Evolutionary conservation across 1,139 yeast genomes (phyloP).

Genomic region (Kurtzmaniella natalensis): DNA sequence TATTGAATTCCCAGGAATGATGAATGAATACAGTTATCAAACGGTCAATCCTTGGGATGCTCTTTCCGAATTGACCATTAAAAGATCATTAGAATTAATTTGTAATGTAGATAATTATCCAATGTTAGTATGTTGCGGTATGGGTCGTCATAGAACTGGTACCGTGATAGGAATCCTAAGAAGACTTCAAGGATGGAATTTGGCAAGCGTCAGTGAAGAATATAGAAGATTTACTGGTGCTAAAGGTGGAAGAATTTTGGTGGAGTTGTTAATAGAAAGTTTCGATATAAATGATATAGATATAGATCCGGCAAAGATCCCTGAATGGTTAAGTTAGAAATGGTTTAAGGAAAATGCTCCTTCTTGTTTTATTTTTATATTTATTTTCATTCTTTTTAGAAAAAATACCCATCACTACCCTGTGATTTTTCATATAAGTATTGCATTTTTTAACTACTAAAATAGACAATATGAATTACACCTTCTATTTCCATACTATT

Average conservation of each 20-base stretch:
- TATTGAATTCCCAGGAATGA: slow-evolving; percentile 63
- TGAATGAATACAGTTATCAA: slow-evolving; percentile 44
- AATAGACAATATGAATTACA: too few relatives aligned
- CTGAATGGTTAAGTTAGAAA: slow-evolving; percentile 33
- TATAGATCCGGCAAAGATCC: slow-evolving; percentile 46
- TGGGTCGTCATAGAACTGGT: slow-evolving; percentile 97
- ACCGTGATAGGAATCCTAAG: slow-evolving; percentile 92
- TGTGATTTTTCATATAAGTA: too few relatives aligned
- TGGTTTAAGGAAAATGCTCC: background rate
- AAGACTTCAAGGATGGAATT: slow-evolving; percentile 90
- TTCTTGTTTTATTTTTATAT: too few relatives aligned
- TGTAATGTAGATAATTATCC: slow-evolving; percentile 75
- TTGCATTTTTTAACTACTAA: too few relatives aligned
- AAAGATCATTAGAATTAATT: slow-evolving; percentile 72
- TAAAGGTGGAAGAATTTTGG: slow-evolving; percentile 85
- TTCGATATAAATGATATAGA: slow-evolving; percentile 58
- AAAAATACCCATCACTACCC: too few relatives aligned
- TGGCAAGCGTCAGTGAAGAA: slow-evolving; percentile 91
- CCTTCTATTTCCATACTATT: too few relatives aligned
- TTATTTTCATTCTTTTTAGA: too few relatives aligned
- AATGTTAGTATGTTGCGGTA: slow-evolving; percentile 86
- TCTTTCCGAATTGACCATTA: slow-evolving; percentile 77
- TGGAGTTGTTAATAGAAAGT: slow-evolving; percentile 85
- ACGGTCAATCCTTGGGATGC: slow-evolving; percentile 88
- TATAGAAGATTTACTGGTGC: slow-evolving; percentile 91